phyloP scores from a whole-genome alignment of 1,284 basidiomycete species.

The Trichosporon sp. region DNA sequence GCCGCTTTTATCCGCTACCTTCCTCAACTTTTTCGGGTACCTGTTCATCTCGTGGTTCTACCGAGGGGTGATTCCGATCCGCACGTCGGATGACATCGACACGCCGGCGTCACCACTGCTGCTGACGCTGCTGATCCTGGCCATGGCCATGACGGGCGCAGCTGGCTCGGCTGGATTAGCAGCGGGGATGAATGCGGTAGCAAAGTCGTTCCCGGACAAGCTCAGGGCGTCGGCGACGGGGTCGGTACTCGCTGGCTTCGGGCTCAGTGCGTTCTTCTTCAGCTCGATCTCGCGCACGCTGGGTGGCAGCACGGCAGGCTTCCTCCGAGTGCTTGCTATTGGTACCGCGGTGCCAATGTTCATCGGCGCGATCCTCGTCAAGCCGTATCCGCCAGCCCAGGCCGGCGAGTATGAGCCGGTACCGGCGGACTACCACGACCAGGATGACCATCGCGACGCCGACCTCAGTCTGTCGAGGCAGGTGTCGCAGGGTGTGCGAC shows the following conservation, averaged over 20 bases:
- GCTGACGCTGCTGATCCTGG: slow-evolving; percentile 31
- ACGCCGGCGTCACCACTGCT: slow-evolving; percentile 18
- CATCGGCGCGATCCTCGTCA: slow-evolving; percentile 60
- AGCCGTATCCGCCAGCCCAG: slow-evolving; percentile 53
- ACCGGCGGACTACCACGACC: slow-evolving; percentile 17
- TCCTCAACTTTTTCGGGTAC: slow-evolving; percentile 60
- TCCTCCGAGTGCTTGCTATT: slow-evolving; percentile 62
- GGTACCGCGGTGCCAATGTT: slow-evolving; percentile 67
- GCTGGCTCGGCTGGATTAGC: slow-evolving; percentile 44
- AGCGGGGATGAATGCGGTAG: slow-evolving; percentile 45
- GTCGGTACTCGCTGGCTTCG: slow-evolving; percentile 72
- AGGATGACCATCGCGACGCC: slow-evolving; percentile 16
- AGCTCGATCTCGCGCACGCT: slow-evolving; percentile 51
- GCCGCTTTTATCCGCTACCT: slow-evolving; percentile 49
- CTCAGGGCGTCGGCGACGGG: slow-evolving; percentile 63
- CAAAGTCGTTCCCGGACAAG: slow-evolving; percentile 45
- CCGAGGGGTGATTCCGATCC: slow-evolving; percentile 43
- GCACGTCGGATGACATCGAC: slow-evolving; percentile 6
- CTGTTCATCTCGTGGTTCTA: slow-evolving; percentile 61
- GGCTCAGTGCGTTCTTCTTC: slow-evolving; percentile 75
- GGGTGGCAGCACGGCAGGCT: slow-evolving; percentile 63
- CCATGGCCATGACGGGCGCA: slow-evolving; percentile 43
- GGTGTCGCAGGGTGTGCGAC: slow-evolving; percentile 3
- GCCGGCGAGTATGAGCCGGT: slow-evolving; percentile 21
- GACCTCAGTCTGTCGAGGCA: slow-evolving; percentile 12